phyloP scores from a whole-genome alignment of 139 green algal species.

The Tetradesmus obliquus region DNA sequence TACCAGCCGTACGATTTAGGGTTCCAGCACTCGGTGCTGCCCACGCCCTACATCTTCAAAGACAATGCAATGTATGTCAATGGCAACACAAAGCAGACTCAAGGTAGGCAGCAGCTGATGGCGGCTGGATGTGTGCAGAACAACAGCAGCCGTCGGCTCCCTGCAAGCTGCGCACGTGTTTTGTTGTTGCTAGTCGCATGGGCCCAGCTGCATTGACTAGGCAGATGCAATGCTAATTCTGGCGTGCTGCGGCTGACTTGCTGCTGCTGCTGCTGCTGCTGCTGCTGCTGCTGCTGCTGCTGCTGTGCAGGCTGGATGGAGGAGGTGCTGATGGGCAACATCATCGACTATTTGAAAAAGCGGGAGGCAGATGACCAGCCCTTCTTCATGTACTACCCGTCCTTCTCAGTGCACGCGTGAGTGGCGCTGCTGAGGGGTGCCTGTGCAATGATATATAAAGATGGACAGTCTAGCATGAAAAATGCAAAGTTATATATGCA shows the following conservation, averaged over 20 bases:
- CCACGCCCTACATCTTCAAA: constrained; percentile 18
- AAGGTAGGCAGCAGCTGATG: not conserved
- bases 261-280: not conserved
- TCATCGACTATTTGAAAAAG: constrained; percentile 3
- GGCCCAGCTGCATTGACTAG: too few relatives aligned
- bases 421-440: not conserved
- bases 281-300: not conserved
- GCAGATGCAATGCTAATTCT: not conserved
- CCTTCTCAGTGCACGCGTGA: constrained; percentile 8
- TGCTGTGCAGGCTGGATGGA: constrained; percentile 6
- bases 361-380: not conserved
- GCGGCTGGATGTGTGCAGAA: not conserved
- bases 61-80: not conserved
- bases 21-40: constrained; percentile 1
- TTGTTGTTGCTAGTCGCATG: too few relatives aligned
- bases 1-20: constrained; percentile 23
- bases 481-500: not conserved
- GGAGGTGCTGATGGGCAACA: not conserved
- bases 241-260: not conserved
- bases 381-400: constrained; percentile 27
- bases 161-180: too few relatives aligned
- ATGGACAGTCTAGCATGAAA: too few relatives aligned
- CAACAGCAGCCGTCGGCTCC: not conserved
- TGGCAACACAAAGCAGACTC: constrained; percentile 7
- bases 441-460: too few relatives aligned